A percentile compares a stretch with the other conserved stretches of the same genome.
Conservation (phyloP, 495 filamentous ascomycete species). For the Darksidea phi region DNA sequence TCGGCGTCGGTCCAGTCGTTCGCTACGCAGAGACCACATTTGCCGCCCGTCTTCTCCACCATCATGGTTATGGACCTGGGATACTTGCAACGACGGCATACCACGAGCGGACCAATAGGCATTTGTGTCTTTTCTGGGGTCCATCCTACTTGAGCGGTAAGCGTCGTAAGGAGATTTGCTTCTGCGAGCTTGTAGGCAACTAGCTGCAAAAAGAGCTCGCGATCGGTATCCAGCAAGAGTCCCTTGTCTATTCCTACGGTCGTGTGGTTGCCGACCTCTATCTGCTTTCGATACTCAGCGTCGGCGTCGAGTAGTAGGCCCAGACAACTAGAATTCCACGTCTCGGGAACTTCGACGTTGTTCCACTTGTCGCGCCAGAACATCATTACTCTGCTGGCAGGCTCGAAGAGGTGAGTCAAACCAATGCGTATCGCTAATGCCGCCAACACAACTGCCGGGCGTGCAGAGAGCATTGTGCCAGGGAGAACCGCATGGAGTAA, state of each 20-base stretch:
- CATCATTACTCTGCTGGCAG: conserved; percentile 45
- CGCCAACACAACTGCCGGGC: conserved; percentile 49
- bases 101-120: too few relatives aligned
- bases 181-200: conserved; percentile 52
- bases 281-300: conserved; percentile 36
- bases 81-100: conserved; percentile 20
- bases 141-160: conserved; percentile 31
- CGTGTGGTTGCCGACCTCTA: neutral
- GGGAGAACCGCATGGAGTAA: conserved; percentile 48
- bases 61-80: conserved; percentile 52
- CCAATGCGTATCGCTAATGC: conserved; percentile 49
- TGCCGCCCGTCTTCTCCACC: conserved; percentile 30
- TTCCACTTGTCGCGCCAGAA: conserved; percentile 46
- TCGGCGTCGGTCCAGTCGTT: conserved; percentile 6
- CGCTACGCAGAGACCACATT: conserved; percentile 45
- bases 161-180: conserved; percentile 45
- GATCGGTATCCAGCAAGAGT: conserved; percentile 40
- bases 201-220: conserved; percentile 44
- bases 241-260: neutral
- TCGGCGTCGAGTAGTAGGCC: conserved; percentile 48
- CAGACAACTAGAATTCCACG: conserved; percentile 49
- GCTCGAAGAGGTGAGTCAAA: conserved; percentile 42
- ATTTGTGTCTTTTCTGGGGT: too few relatives aligned
- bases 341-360: conserved; percentile 48
- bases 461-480: conserved; percentile 46